A percentile compares a stretch with the other conserved stretches of the same genome.
phyloP scores from a whole-genome alignment of 176 grass and related monocot genomes.

The Avena eriantha region DNA sequence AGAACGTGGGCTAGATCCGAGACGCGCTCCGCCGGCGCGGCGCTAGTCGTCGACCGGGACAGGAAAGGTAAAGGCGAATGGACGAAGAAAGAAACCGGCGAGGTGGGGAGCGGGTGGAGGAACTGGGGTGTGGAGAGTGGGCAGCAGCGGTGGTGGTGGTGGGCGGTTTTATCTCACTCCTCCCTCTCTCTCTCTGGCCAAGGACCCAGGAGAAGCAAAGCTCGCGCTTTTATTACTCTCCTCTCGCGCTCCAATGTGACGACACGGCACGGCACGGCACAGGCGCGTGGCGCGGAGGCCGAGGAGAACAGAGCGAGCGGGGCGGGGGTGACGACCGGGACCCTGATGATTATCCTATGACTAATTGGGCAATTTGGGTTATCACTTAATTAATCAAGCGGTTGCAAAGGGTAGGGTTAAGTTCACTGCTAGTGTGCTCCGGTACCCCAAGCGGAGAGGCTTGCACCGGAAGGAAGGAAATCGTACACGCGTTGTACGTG shows the following conservation, averaged over 20 bases:
- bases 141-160: constrained; percentile 16
- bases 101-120: background rate
- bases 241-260: constrained; percentile 31
- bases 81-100: background rate
- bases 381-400: background rate
- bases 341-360: constrained; percentile 44
- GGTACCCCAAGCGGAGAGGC: background rate
- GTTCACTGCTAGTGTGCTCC: too few relatives aligned
- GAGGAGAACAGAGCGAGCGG: background rate
- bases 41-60: background rate
- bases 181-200: constrained; percentile 29
- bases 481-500: background rate
- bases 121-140: background rate
- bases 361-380: background rate
- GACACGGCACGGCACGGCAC: constrained; percentile 18
- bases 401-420: background rate
- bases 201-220: constrained; percentile 20
- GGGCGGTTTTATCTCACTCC: constrained; percentile 33
- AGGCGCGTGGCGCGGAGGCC: constrained; percentile 38
- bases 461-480: constrained; percentile 26
- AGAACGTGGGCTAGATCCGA: constrained; percentile 5
- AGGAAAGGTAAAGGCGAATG: background rate
- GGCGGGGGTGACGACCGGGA: background rate
- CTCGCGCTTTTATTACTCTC: constrained; percentile 34
- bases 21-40: background rate